These are phyloP conservation scores for Stemphylium lycopersici DNA, from an alignment of 2,329 filamentous ascomycete species.

Conservation along the genomic window DNA sequence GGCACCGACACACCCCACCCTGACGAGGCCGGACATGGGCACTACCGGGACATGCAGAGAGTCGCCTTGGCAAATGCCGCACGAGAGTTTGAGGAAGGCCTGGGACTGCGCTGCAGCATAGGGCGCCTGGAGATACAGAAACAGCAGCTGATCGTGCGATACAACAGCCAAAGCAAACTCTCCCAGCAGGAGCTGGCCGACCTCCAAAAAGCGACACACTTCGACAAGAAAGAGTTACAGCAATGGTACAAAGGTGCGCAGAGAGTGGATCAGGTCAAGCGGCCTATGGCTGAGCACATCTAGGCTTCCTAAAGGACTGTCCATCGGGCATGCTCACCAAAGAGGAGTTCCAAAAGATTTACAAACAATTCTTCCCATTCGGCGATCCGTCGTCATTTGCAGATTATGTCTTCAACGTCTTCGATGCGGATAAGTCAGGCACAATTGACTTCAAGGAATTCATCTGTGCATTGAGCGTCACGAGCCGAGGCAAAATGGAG, in stretches of 20 bases:
- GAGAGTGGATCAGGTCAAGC: not conserved
- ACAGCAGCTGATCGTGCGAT: conserved; percentile 42
- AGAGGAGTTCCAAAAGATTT: conserved; percentile 99
- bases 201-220: conserved; percentile 95
- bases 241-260: conserved; percentile 98
- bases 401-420: conserved; percentile 99
- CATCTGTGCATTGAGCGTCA: conserved; percentile 96
- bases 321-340: conserved; percentile 96
- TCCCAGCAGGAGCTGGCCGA: conserved; percentile 94
- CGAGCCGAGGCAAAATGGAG: conserved; percentile 97
- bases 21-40: conserved; percentile 31
- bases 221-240: conserved; percentile 99
- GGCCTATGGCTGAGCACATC: conserved; percentile 24
- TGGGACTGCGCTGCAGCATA: conserved; percentile 30
- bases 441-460: conserved; percentile 99
- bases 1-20: conserved; percentile 27
- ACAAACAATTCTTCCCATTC: conserved; percentile 99
- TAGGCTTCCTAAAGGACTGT: conserved; percentile 98
- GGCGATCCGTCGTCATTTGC: conserved; percentile 97
- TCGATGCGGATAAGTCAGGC: conserved; percentile 95
- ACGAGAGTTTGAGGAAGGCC: conserved; percentile 29
- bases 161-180: conserved; percentile 90
- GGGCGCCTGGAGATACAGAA: conserved; percentile 32
- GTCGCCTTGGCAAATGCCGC: conserved; percentile 37
- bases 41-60: conserved; percentile 31